Percentiles rank a stretch among this genome's conserved stretches.
Conservation (phyloP, 495 filamentous ascomycete genomes). For the Aspergillus asperescens region DNA sequence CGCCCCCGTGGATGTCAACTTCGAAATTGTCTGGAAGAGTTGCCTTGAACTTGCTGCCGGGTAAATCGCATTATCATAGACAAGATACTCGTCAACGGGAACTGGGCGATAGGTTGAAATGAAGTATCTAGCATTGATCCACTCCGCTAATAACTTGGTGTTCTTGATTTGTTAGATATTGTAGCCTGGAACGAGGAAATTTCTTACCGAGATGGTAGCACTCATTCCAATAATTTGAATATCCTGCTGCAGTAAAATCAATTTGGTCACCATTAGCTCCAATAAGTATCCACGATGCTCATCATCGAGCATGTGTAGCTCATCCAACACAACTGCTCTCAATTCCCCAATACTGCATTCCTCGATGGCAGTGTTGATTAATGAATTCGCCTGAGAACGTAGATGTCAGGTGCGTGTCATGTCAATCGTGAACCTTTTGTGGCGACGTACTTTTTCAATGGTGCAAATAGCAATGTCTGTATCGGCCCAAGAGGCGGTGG, state of each 20-base stretch:
- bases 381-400: conserved; percentile 59
- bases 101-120: conserved; percentile 70
- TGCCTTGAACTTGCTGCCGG: conserved; percentile 55
- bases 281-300: conserved; percentile 74
- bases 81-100: conserved; percentile 69
- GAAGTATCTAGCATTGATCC: conserved; percentile 68
- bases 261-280: conserved; percentile 74
- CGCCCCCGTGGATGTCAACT: conserved; percentile 39
- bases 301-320: conserved; percentile 79
- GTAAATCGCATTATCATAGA: conserved; percentile 70
- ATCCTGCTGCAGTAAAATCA: conserved; percentile 61
- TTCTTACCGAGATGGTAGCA: conserved; percentile 63
- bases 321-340: conserved; percentile 68
- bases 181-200: not conserved
- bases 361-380: conserved; percentile 71
- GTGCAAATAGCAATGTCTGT: conserved; percentile 79
- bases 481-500: conserved; percentile 62
- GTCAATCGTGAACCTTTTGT: not conserved
- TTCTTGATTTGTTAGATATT: conserved; percentile 46
- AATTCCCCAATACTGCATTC: conserved; percentile 62
- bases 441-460: conserved; percentile 65
- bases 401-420: not conserved
- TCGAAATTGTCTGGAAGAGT: conserved; percentile 57
- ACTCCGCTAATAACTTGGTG: conserved; percentile 59
- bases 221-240: conserved; percentile 82